phyloP scores from a whole-genome alignment of 306 rosid genomes.

The Argentina anserina region DNA sequence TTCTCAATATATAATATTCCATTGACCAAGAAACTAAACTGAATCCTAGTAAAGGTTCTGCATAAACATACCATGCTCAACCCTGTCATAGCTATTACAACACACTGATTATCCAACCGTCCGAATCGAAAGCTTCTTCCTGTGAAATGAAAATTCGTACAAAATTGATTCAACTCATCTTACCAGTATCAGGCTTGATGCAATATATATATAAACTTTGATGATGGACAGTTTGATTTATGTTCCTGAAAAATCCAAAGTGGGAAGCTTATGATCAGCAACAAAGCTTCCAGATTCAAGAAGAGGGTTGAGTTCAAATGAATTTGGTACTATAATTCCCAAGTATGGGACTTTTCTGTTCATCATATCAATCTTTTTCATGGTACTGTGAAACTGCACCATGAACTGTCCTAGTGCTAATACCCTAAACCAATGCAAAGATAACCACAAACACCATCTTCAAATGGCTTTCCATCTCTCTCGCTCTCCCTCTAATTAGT shows the following conservation, averaged over 20 bases:
- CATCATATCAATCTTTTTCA: slow-evolving; percentile 36
- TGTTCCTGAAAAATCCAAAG: slow-evolving; percentile 59
- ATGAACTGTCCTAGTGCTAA: slow-evolving; percentile 21
- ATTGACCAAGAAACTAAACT: neutral
- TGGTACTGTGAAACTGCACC: slow-evolving; percentile 28
- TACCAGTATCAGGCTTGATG: neutral
- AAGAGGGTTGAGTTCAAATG: slow-evolving; percentile 71
- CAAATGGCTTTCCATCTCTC: slow-evolving; percentile 24
- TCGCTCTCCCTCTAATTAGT: neutral
- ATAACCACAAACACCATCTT: slow-evolving; percentile 23
- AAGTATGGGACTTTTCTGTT: slow-evolving; percentile 58
- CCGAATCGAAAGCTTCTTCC: slow-evolving; percentile 78
- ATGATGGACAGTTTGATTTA: neutral
- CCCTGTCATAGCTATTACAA: slow-evolving; percentile 64
- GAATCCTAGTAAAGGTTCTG: neutral
- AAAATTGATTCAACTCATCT: neutral
- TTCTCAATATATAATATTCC: neutral
- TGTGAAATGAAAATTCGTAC: slow-evolving; percentile 14
- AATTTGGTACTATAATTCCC: slow-evolving; percentile 74
- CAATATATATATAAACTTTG: neutral
- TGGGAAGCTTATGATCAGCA: slow-evolving; percentile 36
- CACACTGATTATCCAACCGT: slow-evolving; percentile 37
- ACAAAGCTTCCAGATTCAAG: slow-evolving; percentile 50
- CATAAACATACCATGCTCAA: slow-evolving; percentile 52
- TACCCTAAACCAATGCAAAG: slow-evolving; percentile 30